A percentile compares a stretch with the other conserved stretches of the same genome.
These are phyloP conservation scores for Acorus calamus DNA, from an alignment of 106 monocot genomes.

Conservation along the genomic window DNA sequence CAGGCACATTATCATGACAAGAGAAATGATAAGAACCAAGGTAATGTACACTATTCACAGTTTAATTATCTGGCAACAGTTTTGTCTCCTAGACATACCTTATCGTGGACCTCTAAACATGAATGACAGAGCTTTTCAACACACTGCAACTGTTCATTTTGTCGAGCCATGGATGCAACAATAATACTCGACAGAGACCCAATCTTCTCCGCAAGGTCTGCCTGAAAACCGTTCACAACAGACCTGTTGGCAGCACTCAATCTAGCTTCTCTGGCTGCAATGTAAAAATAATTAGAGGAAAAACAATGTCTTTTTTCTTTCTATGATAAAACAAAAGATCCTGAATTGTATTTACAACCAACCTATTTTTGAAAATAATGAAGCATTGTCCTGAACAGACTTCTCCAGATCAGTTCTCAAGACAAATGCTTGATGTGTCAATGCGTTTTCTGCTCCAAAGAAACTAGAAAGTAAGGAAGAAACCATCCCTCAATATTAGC, in stretches of 20 bases:
- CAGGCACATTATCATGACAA: constrained; percentile 3
- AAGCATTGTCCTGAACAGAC: constrained; percentile 62
- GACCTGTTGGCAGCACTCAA: constrained; percentile 54
- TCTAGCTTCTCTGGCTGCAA: constrained; percentile 75
- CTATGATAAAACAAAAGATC: neutral
- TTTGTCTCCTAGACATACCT: constrained; percentile 25
- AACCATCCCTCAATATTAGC: too few species aligned
- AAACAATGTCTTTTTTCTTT: neutral
- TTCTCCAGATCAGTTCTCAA: constrained; percentile 81
- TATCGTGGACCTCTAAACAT: constrained; percentile 70
- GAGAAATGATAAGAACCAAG: too few species aligned
- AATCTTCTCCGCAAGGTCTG: constrained; percentile 48
- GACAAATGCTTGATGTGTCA: constrained; percentile 75
- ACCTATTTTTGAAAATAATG: constrained; percentile 82
- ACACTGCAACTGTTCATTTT: constrained; percentile 55
- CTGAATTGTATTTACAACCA: neutral
- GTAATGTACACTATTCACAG: too few species aligned
- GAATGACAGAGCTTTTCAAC: constrained; percentile 66
- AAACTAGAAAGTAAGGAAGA: constrained; percentile 1
- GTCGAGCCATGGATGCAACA: constrained; percentile 42
- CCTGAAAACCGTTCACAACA: constrained; percentile 58
- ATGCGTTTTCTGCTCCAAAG: constrained; percentile 57
- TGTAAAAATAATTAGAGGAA: neutral
- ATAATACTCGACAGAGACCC: constrained; percentile 42
- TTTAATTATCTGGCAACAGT: too few species aligned